These are phyloP conservation scores for Chloranthus sessilifolius DNA, from an alignment of 164 flowering plant genomes.

Conservation along the genomic window DNA sequence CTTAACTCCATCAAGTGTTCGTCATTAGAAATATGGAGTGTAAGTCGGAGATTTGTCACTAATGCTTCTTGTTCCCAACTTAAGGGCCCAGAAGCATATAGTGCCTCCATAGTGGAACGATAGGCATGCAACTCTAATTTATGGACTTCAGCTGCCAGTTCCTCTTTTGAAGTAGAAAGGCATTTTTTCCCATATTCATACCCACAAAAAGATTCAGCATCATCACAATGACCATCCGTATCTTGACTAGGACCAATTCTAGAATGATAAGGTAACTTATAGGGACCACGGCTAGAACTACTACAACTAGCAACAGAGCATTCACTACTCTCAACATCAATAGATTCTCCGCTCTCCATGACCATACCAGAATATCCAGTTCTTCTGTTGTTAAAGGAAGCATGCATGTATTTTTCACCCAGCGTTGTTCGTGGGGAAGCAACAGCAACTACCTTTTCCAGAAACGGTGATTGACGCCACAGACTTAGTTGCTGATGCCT, in stretches of 20 bases:
- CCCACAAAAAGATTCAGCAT: conserved; percentile 60
- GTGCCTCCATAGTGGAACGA: conserved; percentile 72
- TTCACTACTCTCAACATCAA: conserved; percentile 38
- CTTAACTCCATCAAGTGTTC: conserved; percentile 84
- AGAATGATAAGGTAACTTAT: conserved; percentile 19
- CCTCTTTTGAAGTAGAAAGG: conserved; percentile 33
- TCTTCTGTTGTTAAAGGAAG: conserved; percentile 37
- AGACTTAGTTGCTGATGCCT: conserved; percentile 16
- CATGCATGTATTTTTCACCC: conserved; percentile 46
- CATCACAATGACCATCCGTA: conserved; percentile 37
- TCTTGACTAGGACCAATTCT: conserved; percentile 28
- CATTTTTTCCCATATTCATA: conserved; percentile 29
- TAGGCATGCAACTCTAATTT: conserved; percentile 85
- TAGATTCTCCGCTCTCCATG: conserved; percentile 33
- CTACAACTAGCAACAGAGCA: conserved; percentile 92
- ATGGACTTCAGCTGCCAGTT: conserved; percentile 54
- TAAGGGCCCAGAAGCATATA: conserved; percentile 85
- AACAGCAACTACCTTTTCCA: conserved; percentile 53
- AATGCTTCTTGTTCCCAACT: conserved; percentile 91
- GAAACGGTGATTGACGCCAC: conserved; percentile 20
- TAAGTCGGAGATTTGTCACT: conserved; percentile 79
- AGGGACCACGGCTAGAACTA: conserved; percentile 24
- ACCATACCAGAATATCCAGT: conserved; percentile 35
- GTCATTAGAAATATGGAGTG: conserved; percentile 82
- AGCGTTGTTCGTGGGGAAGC: conserved; percentile 38